Base-by-base conservation (phyloP, 2,329 filamentous ascomycete species). In the Penicillium polonicum region DNA sequence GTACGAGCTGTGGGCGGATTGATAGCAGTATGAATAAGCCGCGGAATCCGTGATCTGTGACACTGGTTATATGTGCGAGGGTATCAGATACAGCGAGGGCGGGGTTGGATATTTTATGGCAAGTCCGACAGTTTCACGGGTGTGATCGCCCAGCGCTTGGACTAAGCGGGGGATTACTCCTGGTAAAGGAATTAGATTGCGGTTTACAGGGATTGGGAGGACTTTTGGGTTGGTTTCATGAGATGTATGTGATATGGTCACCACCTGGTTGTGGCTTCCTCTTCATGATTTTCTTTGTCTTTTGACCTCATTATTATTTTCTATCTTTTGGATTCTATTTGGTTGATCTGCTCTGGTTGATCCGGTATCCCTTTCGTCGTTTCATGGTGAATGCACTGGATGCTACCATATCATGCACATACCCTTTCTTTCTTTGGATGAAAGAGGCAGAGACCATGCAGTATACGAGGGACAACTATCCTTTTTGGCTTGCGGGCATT, bases 1-100 rank as follows among this genome's bases (percentile, higher is more conserved):
- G 57, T 6, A 57, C 61, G 8, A 60, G 57, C 15, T 61, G 66
- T 44, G 68, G 66, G 21, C 52, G 57, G 5, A 51, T 71, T 21
- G 64, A 63, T 57, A 42, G 35, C 12, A 39, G 43, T 17, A 12
- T 19, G 8, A 52, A 57, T 31, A 52, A 60, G 0, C 46, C 63
- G 5, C 59, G 65, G 6, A 63, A 63, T 29, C 48, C 65, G 23
- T 69, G 51, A 62, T 41, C 19, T 19, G 17, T 46, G 12, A 45
- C 4, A 15, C 1, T 10, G 12, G 6, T 21, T 48, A 10, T 23
- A 12, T 0, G 19, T 9, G 2, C 5, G 10, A 33, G 8, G 44
- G 3, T 13, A 5, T 25, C 5, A 4, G 45, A 48, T 25, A 25
- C 9, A 4, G 9, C 3, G 19, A 35, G 21, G 5, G n/a, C 13